Evolutionary conservation across 225 moss, liverwort and hornwort species (phyloP).

Genomic region (Marchantia polymorpha): DNA sequence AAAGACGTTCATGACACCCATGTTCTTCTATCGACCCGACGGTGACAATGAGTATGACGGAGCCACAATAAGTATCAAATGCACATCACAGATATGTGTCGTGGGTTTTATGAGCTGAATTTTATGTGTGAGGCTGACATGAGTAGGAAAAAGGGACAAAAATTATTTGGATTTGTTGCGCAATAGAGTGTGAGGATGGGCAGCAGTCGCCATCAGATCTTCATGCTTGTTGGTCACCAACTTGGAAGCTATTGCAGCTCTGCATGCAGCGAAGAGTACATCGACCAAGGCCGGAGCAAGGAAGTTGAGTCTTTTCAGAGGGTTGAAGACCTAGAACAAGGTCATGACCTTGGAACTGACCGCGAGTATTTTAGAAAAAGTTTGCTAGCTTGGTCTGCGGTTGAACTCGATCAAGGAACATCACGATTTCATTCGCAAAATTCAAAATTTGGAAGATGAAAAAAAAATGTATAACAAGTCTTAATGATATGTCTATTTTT

Average conservation of each 20-base stretch:
- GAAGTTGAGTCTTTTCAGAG: conserved; percentile 68
- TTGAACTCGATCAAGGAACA: conserved; percentile 43
- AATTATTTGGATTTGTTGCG: neutral
- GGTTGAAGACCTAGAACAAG: conserved; percentile 67
- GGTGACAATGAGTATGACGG: too few relatives aligned
- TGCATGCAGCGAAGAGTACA: neutral
- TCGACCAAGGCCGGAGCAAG: conserved; percentile 37
- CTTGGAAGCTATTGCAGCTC: neutral
- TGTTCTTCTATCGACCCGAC: too few relatives aligned
- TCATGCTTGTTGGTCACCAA: conserved; percentile 8
- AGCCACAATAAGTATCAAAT: too few relatives aligned
- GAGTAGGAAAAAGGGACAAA: too few relatives aligned
- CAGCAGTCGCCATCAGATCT: conserved; percentile 14
- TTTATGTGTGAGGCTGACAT: too few relatives aligned
- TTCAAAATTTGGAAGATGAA: too few relatives aligned
- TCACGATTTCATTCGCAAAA: too few relatives aligned
- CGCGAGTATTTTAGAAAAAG: conserved; percentile 73
- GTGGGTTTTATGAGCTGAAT: neutral
- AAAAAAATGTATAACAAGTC: too few relatives aligned
- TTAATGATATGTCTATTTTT: too few relatives aligned
- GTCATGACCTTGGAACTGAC: conserved; percentile 56
- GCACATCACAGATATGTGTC: too few relatives aligned
- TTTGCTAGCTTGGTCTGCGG: conserved; percentile 54
- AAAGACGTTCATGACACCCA: too few relatives aligned
- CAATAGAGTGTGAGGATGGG: neutral